Conservation (phyloP, 257 asterid genomes). For the Paulownia fortunei region DNA sequence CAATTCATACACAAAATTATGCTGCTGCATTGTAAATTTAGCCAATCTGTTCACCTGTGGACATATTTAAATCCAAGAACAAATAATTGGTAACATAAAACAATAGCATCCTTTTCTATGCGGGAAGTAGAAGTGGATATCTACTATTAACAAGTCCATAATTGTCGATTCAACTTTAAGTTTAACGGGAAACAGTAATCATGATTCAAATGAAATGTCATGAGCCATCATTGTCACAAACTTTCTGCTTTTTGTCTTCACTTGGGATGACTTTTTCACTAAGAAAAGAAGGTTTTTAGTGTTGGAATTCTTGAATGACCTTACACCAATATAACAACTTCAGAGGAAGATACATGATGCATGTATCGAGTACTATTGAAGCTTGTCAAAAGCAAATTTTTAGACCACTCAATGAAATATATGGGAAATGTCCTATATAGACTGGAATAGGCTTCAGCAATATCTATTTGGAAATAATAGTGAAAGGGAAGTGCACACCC, state of each 20-base stretch:
- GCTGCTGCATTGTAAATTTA: constrained; percentile 41
- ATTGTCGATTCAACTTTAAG: constrained; percentile 6
- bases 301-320: constrained; percentile 1
- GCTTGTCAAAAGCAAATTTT: background rate
- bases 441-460: background rate
- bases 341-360: constrained; percentile 1
- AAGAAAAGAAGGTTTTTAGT: background rate
- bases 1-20: constrained; percentile 49
- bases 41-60: constrained; percentile 60
- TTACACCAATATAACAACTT: constrained; percentile 3
- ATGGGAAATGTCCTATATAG: background rate
- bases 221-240: constrained; percentile 29
- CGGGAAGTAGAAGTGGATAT: constrained; percentile 1
- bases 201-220: constrained; percentile 17
- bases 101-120: constrained; percentile 1
- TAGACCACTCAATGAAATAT: constrained; percentile 18
- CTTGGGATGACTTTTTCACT: background rate
- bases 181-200: constrained; percentile 25
- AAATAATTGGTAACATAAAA: background rate
- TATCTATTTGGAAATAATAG: constrained; percentile 11
- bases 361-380: constrained; percentile 2
- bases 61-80: background rate
- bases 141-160: background rate
- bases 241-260: constrained; percentile 17
- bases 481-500: constrained; percentile 55